A percentile compares a stretch with the other conserved stretches of the same genome.
Evolutionary conservation across 1,284 basidiomycete genomes (phyloP).

Genomic region (Marasmius sp.): DNA sequence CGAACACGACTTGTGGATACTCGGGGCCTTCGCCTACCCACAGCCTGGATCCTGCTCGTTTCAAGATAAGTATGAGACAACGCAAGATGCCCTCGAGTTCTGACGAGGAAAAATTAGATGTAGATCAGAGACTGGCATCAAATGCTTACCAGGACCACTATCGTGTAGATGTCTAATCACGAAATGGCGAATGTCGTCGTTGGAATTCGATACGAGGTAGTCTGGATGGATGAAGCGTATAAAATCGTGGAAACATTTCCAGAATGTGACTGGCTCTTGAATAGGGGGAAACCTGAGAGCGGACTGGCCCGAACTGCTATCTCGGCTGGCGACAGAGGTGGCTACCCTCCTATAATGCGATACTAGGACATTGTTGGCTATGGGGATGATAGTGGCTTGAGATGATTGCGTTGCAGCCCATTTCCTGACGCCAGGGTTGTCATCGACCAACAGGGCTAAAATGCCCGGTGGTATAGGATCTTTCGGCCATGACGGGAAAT

Average conservation of each 20-base stretch:
- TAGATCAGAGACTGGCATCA: slow-evolving; percentile 12
- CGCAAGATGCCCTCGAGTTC: slow-evolving; percentile 68
- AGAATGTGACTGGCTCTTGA: slow-evolving; percentile 36
- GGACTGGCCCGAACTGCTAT: not conserved
- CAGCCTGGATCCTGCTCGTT: slow-evolving; percentile 49
- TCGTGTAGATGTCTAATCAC: slow-evolving; percentile 65
- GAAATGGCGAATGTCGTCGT: slow-evolving; percentile 47
- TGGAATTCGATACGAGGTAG: slow-evolving; percentile 34
- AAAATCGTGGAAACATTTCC: slow-evolving; percentile 50
- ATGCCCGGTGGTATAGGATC: slow-evolving; percentile 59
- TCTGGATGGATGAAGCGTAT: slow-evolving; percentile 56
- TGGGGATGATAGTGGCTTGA: slow-evolving; percentile 42
- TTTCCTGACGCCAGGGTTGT: slow-evolving; percentile 45
- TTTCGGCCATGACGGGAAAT: slow-evolving; percentile 52
- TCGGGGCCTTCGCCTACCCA: slow-evolving; percentile 71
- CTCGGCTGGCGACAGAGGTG: slow-evolving; percentile 18
- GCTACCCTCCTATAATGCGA: slow-evolving; percentile 45
- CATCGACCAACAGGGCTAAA: slow-evolving; percentile 58
- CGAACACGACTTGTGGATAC: slow-evolving; percentile 75
- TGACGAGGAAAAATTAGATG: slow-evolving; percentile 25
- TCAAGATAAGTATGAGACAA: slow-evolving; percentile 55
- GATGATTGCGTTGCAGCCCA: slow-evolving; percentile 57
- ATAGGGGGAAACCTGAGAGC: not conserved
- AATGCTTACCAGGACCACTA: slow-evolving; percentile 57
- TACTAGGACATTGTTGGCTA: slow-evolving; percentile 45